Conservation (phyloP, 192 early-diverging fungal species). For the Backusella parvicylindrica region DNA sequence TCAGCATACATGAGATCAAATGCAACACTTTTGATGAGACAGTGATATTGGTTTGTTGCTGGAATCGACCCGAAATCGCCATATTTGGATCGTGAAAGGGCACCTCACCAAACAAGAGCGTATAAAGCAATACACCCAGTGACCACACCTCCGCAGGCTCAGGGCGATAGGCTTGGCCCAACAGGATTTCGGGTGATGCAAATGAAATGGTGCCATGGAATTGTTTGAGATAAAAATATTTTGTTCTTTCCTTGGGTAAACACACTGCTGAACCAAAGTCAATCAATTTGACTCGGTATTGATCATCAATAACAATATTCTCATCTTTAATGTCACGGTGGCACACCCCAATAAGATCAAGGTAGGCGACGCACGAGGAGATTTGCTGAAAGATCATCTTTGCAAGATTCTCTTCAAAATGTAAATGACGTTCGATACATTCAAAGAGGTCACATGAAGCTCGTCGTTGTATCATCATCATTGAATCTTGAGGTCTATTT, state of each 20-base stretch:
- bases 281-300: slow-evolving; percentile 62
- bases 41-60: slow-evolving; percentile 38
- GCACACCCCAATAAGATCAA: slow-evolving; percentile 59
- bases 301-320: slow-evolving; percentile 63
- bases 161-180: slow-evolving; percentile 51
- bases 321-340: slow-evolving; percentile 78
- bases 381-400: slow-evolving; percentile 58
- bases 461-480: slow-evolving; percentile 41
- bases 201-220: slow-evolving; percentile 67
- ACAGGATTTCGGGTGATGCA: slow-evolving; percentile 66
- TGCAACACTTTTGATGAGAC: slow-evolving; percentile 48
- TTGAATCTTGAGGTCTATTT: neutral
- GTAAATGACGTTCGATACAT: slow-evolving; percentile 55
- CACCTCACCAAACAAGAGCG: slow-evolving; percentile 55
- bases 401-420: slow-evolving; percentile 52
- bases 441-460: slow-evolving; percentile 67
- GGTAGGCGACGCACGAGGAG: slow-evolving; percentile 46
- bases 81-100: slow-evolving; percentile 56
- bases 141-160: slow-evolving; percentile 66
- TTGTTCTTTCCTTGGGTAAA: slow-evolving; percentile 30
- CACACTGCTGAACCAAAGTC: slow-evolving; percentile 63
- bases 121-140: slow-evolving; percentile 64
- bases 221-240: slow-evolving; percentile 39
- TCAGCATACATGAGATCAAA: slow-evolving; percentile 65
- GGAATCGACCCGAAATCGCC: slow-evolving; percentile 45